These are phyloP conservation scores for Russula virescens DNA, from an alignment of 768 basidiomycete species.

Conservation along the genomic window DNA sequence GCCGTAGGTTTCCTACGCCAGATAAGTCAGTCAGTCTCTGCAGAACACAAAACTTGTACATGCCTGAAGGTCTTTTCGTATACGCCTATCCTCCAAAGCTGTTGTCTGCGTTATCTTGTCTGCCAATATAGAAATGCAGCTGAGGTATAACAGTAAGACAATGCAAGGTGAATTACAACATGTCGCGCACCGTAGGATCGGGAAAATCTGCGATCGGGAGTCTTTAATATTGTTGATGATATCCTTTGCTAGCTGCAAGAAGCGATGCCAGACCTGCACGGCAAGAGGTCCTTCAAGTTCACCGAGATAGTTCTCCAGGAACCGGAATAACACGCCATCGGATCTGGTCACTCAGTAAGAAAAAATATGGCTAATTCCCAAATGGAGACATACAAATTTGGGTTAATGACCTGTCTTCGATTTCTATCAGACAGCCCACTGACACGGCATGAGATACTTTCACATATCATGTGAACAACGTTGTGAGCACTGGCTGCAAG, in stretches of 20 bases:
- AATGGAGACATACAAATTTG: constrained; percentile 51
- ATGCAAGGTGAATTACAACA: not conserved
- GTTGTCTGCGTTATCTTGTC: constrained; percentile 86
- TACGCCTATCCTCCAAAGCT: constrained; percentile 81
- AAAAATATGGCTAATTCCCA: not conserved
- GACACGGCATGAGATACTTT: constrained; percentile 64
- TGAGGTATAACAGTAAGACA: constrained; percentile 29
- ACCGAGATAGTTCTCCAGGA: constrained; percentile 79
- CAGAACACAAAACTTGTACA: not conserved
- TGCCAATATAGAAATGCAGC: constrained; percentile 70
- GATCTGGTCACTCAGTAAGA: constrained; percentile 40
- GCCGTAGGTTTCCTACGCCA: constrained; percentile 65
- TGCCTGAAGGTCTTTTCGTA: constrained; percentile 87
- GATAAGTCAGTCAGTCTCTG: constrained; percentile 1
- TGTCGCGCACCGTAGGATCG: constrained; percentile 57
- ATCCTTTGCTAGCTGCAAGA: constrained; percentile 74
- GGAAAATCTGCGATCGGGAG: constrained; percentile 66
- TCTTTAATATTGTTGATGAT: constrained; percentile 58
- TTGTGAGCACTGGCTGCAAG: constrained; percentile 81
- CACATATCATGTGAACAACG: constrained; percentile 84
- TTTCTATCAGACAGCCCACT: constrained; percentile 50
- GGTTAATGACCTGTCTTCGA: constrained; percentile 56
- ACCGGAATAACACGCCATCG: constrained; percentile 70
- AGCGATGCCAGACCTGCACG: constrained; percentile 85
- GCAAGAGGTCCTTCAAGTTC: constrained; percentile 87